These are phyloP conservation scores for Pyrenopolyporus hunteri DNA, from an alignment of 495 filamentous ascomycete genomes.

Conservation along the genomic window DNA sequence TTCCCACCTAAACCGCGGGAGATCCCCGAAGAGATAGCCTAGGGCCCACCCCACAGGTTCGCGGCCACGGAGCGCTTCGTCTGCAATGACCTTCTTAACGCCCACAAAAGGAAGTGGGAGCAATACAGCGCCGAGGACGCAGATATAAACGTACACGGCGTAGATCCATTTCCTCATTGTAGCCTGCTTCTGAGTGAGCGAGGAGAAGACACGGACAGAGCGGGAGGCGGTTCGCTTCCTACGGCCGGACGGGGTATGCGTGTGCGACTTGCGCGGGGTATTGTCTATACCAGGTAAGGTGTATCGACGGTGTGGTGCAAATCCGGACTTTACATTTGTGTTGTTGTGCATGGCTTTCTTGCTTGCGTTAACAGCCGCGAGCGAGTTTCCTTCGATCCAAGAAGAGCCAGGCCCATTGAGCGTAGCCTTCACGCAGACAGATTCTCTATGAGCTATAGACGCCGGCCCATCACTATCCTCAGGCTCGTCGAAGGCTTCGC, in stretches of 20 bases:
- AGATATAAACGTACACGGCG: constrained; percentile 75
- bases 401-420: constrained; percentile 2
- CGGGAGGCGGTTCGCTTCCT: constrained; percentile 71
- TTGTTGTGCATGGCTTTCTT: constrained; percentile 29
- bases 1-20: constrained; percentile 68
- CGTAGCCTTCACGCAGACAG: constrained; percentile 17
- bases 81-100: constrained; percentile 70
- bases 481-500: constrained; percentile 39
- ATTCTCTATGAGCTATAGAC: constrained; percentile 5
- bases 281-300: constrained; percentile 54
- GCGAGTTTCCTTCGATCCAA: constrained; percentile 5
- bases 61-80: constrained; percentile 67
- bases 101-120: constrained; percentile 49
- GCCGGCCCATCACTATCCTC: constrained; percentile 28
- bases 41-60: constrained; percentile 94
- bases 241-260: constrained; percentile 67
- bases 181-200: constrained; percentile 80
- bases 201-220: constrained; percentile 73
- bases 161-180: constrained; percentile 80
- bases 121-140: constrained; percentile 68
- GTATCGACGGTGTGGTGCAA: constrained; percentile 53
- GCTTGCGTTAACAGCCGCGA: neutral
- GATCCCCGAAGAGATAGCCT: constrained; percentile 85
- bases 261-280: constrained; percentile 39
- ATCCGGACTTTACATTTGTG: constrained; percentile 19